These are phyloP conservation scores for Noccaea bulbosa DNA, from an alignment of 345 rosid species.

Conservation along the genomic window DNA sequence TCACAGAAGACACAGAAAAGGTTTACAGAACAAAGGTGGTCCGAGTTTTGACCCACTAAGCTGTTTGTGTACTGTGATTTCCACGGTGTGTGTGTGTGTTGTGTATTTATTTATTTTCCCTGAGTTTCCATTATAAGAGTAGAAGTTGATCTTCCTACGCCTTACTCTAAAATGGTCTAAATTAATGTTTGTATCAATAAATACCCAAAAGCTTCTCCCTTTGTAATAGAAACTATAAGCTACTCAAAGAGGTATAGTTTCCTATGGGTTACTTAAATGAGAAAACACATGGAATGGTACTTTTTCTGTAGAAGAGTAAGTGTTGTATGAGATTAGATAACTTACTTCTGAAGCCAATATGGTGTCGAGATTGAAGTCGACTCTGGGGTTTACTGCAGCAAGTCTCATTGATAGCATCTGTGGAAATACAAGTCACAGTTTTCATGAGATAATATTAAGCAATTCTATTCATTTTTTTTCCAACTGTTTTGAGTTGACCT, in stretches of 20 bases:
- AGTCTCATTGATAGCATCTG: constrained; percentile 98
- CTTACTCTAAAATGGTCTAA: constrained; percentile 38
- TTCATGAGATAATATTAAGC: constrained; percentile 18
- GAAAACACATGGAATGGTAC: constrained; percentile 15
- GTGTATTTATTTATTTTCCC: constrained; percentile 24
- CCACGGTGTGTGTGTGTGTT: constrained; percentile 22
- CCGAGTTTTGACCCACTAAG: constrained; percentile 45
- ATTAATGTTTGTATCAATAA: constrained; percentile 37
- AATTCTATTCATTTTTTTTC: constrained; percentile 7
- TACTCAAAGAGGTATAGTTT: constrained; percentile 28
- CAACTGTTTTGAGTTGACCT: constrained; percentile 34
- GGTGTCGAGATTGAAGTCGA: constrained; percentile 76
- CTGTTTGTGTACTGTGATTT: constrained; percentile 34
- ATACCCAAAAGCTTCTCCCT: constrained; percentile 24
- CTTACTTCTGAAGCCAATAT: constrained; percentile 84
- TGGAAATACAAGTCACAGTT: constrained; percentile 41
- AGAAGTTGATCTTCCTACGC: constrained; percentile 39
- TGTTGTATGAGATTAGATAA: constrained; percentile 29
- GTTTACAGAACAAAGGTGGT: constrained; percentile 45
- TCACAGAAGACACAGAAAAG: constrained; percentile 40
- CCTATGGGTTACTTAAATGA: constrained; percentile 25
- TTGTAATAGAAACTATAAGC: constrained; percentile 17
- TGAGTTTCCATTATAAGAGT: constrained; percentile 31
- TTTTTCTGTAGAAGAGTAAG: neutral
- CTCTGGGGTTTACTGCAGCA: constrained; percentile 81